phyloP scores from a whole-genome alignment of 495 filamentous ascomycete genomes.

The Penicillium nucicola region DNA sequence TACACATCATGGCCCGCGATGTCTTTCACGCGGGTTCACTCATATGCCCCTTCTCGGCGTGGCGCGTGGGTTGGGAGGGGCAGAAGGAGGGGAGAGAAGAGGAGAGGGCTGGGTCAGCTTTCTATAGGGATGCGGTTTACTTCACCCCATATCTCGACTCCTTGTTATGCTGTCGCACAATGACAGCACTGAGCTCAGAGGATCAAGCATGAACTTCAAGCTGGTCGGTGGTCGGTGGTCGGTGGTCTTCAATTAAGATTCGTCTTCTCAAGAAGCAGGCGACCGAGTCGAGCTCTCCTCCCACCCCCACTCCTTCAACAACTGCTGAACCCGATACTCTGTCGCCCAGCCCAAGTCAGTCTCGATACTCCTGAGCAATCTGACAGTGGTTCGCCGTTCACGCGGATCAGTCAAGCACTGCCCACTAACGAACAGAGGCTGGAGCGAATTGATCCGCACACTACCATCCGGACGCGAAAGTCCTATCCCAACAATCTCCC shows the following conservation, averaged over 20 bases:
- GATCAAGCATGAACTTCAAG: background rate
- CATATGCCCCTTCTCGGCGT: too few species aligned
- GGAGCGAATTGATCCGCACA: conserved; percentile 56
- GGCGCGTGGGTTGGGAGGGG: too few species aligned
- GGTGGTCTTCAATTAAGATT: background rate
- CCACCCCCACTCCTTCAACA: conserved; percentile 57
- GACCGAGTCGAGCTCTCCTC: conserved; percentile 22
- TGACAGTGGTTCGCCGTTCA: conserved; percentile 50
- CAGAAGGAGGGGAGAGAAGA: too few species aligned
- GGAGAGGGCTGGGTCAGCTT: too few species aligned
- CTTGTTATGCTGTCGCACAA: too few species aligned
- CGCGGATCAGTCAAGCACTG: conserved; percentile 52
- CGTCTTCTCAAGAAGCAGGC: conserved; percentile 6
- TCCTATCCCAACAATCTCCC: conserved; percentile 56
- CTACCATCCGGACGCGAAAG: conserved; percentile 52
- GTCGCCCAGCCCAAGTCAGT: conserved; percentile 61
- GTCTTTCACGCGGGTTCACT: too few species aligned
- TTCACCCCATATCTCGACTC: too few species aligned
- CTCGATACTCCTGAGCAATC: conserved; percentile 56
- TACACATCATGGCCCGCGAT: too few species aligned
- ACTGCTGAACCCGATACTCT: conserved; percentile 55
- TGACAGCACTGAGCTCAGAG: too few species aligned
- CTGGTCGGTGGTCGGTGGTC: too few species aligned
- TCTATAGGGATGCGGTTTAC: too few species aligned
- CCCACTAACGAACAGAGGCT: conserved; percentile 61